Base-by-base conservation (phyloP, 2,329 filamentous ascomycete species). In the Ophiostoma angusticollis region DNA sequence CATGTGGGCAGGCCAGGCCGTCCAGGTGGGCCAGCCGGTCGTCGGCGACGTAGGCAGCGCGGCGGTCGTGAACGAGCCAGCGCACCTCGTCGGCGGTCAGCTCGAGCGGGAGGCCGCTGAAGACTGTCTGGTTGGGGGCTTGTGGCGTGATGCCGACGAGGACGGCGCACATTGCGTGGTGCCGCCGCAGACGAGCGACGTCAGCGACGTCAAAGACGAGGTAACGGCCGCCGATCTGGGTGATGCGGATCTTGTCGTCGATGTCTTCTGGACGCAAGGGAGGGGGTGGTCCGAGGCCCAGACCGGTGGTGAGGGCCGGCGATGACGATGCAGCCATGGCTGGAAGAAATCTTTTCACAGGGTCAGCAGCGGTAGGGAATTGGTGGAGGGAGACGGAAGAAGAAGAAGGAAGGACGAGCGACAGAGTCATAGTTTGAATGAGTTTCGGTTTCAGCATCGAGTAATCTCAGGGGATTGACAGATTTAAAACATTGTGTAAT, bases 71-170 rank as follows among this genome's bases (percentile, higher is more conserved):
- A 42, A 93, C 77, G 21, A 98, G 70, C 39, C 91, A 62, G 47
- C 78, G 72, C 4, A 80, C 87, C 64, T 98, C 91, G 61, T 96
- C 91, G 2, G 84, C 80, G 65, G 91, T 84, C 31, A 98, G 68
- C 64, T 95, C 82, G 19, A 96, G 63, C 3, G 91, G 91, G 35
- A 96, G 63, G 32, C 87, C 84, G 42, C 89, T 72, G 56, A 96
- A 96, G 42, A 94, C 73, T 61, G 94, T 96, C 61, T 98, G 91
- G 50, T 93, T 89, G 6, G 87, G 86, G 41, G 85, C 80, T 60
- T 96, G 87, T 2, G 91, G 89, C 22, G 94, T 76, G 7, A 84
- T 87, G 41, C 91, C 91, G 43, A 84, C 78, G 40, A 94, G 69
- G 23, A 91, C 80, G 46, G 86, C 86, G 53, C 82, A 87, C 51